Evolutionary conservation across 208 protist species (phyloP).

Genomic region (Trypanosoma congolense): DNA sequence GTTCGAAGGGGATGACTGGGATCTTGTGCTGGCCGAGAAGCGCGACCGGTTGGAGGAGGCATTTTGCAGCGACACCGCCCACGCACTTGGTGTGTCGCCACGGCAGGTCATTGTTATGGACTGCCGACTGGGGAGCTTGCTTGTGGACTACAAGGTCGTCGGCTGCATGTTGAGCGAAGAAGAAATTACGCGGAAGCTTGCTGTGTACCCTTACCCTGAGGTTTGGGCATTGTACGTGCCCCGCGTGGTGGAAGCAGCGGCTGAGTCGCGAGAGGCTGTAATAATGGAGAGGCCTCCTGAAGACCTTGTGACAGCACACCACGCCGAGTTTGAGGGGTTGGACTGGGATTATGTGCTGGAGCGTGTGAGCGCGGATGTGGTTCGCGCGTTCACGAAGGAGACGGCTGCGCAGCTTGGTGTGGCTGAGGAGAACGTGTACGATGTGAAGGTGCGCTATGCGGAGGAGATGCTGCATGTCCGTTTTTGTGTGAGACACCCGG

Average conservation of each 20-base stretch:
- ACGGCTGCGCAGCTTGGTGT: too few species aligned
- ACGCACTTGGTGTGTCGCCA: neutral
- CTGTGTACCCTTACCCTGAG: neutral
- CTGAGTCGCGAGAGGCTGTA: neutral
- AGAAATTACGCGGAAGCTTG: neutral
- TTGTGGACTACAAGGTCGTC: neutral
- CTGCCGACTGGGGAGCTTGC: conserved; percentile 1
- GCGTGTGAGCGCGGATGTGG: too few species aligned
- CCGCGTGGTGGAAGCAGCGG: neutral
- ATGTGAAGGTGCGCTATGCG: conserved; percentile 6
- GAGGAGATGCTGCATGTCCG: neutral
- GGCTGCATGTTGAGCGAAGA: conserved; percentile 1
- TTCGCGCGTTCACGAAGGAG: too few species aligned
- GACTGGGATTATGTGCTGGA: too few species aligned
- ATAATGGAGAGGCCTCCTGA: conserved; percentile 9
- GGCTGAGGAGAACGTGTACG: too few species aligned
- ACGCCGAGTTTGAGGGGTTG: too few species aligned
- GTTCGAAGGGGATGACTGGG: conserved; percentile 7
- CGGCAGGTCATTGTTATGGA: neutral
- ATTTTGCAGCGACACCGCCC: conserved; percentile 3
- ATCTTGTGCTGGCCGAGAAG: neutral
- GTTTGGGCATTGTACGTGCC: conserved; percentile 2
- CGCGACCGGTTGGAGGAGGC: neutral
- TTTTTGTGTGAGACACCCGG: neutral
- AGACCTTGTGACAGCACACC: conserved; percentile 7